Evolutionary conservation across 768 basidiomycete genomes (phyloP).

Genomic region (Clitopilus passeckerianus): DNA sequence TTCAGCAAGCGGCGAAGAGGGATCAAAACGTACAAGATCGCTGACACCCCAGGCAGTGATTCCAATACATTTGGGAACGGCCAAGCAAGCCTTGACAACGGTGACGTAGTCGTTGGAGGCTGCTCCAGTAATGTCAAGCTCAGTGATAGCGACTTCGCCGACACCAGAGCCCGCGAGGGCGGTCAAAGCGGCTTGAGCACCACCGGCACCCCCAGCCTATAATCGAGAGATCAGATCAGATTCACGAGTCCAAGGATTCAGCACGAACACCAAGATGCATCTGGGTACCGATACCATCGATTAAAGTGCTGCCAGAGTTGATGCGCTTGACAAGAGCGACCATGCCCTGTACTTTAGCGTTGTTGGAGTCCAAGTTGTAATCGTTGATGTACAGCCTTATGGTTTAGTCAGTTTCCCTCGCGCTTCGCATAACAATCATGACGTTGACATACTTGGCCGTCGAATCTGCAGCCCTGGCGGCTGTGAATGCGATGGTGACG

Average conservation of each 20-base stretch:
- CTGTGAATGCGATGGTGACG: constrained; percentile 46
- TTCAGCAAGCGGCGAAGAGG: not conserved
- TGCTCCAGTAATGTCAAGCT: constrained; percentile 33
- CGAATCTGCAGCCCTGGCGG: constrained; percentile 44
- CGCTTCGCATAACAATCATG: not conserved
- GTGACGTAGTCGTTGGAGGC: constrained; percentile 36
- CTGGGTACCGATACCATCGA: constrained; percentile 50
- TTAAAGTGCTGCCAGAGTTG: constrained; percentile 30
- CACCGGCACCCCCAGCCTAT: constrained; percentile 34
- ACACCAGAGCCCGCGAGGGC: constrained; percentile 38
- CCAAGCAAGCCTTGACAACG: constrained; percentile 43
- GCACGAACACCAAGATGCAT: constrained; percentile 30
- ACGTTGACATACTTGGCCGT: constrained; percentile 31
- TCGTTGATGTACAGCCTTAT: constrained; percentile 35
- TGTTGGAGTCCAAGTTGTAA: constrained; percentile 45
- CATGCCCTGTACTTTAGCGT: constrained; percentile 37
- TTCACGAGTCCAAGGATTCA: not conserved
- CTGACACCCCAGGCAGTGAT: constrained; percentile 49
- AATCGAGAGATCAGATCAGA: not conserved
- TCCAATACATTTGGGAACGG: constrained; percentile 33
- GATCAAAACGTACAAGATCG: constrained; percentile 29
- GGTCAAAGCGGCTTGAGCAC: constrained; percentile 35
- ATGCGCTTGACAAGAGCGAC: constrained; percentile 32
- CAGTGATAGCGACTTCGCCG: constrained; percentile 43
- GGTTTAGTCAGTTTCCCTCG: not conserved